Conservation (phyloP, 768 basidiomycete species). For the Hirschioporus abietinus region DNA sequence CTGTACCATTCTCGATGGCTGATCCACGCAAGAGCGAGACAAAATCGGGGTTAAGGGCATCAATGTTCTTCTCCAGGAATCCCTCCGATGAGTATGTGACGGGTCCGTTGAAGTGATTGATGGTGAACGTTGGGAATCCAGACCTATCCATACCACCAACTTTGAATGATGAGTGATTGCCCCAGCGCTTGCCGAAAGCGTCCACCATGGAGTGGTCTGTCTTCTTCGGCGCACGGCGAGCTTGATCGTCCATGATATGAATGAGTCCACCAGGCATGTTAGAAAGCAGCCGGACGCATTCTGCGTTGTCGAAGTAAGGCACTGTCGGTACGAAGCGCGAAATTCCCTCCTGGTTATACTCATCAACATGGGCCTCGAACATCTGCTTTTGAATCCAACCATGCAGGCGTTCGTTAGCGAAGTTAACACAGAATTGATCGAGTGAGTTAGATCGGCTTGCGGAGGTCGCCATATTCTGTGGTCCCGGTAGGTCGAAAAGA, state of each 20-base stretch:
- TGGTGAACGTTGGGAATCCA: constrained; percentile 81
- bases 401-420: constrained; percentile 89
- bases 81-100: constrained; percentile 89
- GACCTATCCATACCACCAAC: constrained; percentile 66
- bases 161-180: constrained; percentile 90
- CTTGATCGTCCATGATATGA: constrained; percentile 98
- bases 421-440: constrained; percentile 96
- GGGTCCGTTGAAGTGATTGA: constrained; percentile 88
- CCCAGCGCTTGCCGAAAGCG: constrained; percentile 91
- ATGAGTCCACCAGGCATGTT: constrained; percentile 87
- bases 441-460: constrained; percentile 85
- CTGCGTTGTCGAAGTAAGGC: constrained; percentile 86
- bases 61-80: constrained; percentile 85
- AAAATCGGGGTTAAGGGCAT: constrained; percentile 89
- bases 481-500: constrained; percentile 89
- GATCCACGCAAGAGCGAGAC: constrained; percentile 78
- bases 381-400: constrained; percentile 73
- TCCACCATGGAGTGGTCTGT: constrained; percentile 93
- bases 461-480: constrained; percentile 65
- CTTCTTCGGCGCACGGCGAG: constrained; percentile 80
- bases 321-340: constrained; percentile 60
- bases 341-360: constrained; percentile 83
- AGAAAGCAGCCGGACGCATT: constrained; percentile 82
- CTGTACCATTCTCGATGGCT: constrained; percentile 21
- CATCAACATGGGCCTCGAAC: constrained; percentile 76